A percentile compares a stretch with the other conserved stretches of the same genome.
phyloP scores from a whole-genome alignment of 129 eudicot genomes.

The Solidago caesia region DNA sequence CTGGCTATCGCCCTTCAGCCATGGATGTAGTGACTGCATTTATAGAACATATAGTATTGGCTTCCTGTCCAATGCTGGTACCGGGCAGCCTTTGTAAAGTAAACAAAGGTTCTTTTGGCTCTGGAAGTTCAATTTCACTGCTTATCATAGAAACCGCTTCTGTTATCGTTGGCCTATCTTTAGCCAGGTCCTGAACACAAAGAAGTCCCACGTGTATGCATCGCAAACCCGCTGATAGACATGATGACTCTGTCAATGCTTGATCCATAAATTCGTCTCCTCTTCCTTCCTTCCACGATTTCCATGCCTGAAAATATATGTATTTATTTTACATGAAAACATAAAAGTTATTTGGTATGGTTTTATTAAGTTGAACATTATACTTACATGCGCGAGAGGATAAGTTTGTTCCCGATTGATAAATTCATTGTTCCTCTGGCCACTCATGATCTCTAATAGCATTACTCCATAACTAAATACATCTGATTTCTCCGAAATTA shows the following conservation, averaged over 20 bases:
- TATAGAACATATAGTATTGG: background rate
- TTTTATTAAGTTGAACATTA: background rate
- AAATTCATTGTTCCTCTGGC: conserved; percentile 37
- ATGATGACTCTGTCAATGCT: background rate
- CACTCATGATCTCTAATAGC: conserved; percentile 43
- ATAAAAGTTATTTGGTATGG: conserved; percentile 18
- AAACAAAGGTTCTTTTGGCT: conserved; percentile 8
- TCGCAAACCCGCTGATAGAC: background rate
- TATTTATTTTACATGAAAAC: background rate
- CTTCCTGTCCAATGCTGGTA: background rate
- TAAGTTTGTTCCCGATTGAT: conserved; percentile 22
- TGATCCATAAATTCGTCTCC: conserved; percentile 3
- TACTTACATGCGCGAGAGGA: conserved; percentile 41
- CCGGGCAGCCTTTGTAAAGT: conserved; percentile 1
- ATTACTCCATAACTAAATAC: conserved; percentile 47
- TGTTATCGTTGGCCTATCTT: conserved; percentile 8
- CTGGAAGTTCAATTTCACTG: background rate
- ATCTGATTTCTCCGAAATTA: conserved; percentile 43
- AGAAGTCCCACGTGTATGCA: conserved; percentile 10
- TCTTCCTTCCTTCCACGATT: conserved; percentile 6
- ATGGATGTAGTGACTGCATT: background rate
- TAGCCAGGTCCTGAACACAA: conserved; percentile 8
- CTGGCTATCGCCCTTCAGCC: background rate
- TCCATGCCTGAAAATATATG: conserved; percentile 2
- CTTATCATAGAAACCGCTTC: background rate